Percentiles rank a stretch among this genome's conserved stretches.
Evolutionary conservation across 169 alveolate species (phyloP).

Genomic region (Eimeria maxima): DNA sequence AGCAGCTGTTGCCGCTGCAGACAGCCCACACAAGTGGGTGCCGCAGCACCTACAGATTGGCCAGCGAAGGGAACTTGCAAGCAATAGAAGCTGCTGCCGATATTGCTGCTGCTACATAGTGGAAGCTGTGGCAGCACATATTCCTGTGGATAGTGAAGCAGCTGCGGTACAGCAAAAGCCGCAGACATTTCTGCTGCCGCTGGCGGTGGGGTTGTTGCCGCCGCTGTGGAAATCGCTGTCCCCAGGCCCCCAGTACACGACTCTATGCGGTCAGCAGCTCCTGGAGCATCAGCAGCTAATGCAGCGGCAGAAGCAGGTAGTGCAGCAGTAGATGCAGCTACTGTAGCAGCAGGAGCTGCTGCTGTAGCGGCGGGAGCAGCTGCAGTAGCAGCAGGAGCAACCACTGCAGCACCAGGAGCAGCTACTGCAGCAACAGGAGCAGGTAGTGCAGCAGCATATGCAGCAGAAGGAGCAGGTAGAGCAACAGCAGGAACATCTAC

Average conservation of each 20-base stretch:
- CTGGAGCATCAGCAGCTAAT: not conserved
- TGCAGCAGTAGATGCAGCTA: not conserved
- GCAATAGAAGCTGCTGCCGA: not conserved
- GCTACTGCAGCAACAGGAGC: conserved; percentile 1
- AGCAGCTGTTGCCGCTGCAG: conserved; percentile 36
- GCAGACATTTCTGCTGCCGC: not conserved
- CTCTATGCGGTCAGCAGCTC: not conserved
- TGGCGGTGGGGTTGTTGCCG: not conserved
- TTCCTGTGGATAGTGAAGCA: not conserved
- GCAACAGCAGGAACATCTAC: not conserved
- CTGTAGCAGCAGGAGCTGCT: not conserved
- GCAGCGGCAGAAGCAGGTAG: not conserved
- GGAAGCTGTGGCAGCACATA: conserved; percentile 27
- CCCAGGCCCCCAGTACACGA: too few species aligned
- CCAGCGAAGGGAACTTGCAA: not conserved
- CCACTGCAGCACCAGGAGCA: not conserved
- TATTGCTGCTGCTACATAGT: conserved; percentile 7
- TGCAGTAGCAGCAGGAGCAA: not conserved
- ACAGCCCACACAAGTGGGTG: conserved; percentile 32
- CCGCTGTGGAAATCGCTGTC: not conserved
- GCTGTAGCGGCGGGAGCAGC: not conserved
- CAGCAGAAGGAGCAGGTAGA: not conserved
- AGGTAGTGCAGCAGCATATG: not conserved
- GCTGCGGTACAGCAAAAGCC: not conserved
- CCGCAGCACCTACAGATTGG: not conserved